These are phyloP conservation scores for Bolboschoenus planiculmis DNA, from an alignment of 176 grass and related monocot species.

Conservation along the genomic window DNA sequence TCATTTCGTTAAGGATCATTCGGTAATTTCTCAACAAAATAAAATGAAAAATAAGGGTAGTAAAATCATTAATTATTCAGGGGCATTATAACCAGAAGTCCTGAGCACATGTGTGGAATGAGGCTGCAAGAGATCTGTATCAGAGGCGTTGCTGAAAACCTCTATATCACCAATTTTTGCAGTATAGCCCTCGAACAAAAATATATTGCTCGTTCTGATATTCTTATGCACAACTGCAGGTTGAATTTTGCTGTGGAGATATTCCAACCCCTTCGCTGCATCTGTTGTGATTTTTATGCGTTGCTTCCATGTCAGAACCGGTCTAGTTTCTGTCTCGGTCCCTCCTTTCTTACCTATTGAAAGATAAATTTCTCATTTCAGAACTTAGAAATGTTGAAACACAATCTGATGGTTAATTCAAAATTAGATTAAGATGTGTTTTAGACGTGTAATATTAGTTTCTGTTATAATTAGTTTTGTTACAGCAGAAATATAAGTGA, in stretches of 20 bases:
- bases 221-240: neutral
- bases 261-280: conserved; percentile 9
- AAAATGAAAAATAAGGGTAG: neutral
- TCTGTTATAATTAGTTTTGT: no score
- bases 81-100: conserved; percentile 3
- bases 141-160: no score
- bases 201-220: conserved; percentile 9
- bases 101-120: neutral
- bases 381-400: no score
- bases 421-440: no score
- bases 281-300: conserved; percentile 14
- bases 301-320: neutral
- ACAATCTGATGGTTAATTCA: no score
- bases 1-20: neutral
- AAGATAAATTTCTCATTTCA: neutral
- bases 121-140: no score
- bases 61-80: conserved; percentile 2
- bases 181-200: conserved; percentile 23
- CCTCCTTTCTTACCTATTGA: neutral
- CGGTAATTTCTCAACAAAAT: neutral
- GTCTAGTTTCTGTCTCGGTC: neutral
- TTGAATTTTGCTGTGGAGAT: conserved; percentile 14
- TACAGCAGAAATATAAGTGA: no score
- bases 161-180: no score
- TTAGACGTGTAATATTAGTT: no score